Conservation (phyloP, 805 yeast genomes). For the Lipomyces orientalis region DNA sequence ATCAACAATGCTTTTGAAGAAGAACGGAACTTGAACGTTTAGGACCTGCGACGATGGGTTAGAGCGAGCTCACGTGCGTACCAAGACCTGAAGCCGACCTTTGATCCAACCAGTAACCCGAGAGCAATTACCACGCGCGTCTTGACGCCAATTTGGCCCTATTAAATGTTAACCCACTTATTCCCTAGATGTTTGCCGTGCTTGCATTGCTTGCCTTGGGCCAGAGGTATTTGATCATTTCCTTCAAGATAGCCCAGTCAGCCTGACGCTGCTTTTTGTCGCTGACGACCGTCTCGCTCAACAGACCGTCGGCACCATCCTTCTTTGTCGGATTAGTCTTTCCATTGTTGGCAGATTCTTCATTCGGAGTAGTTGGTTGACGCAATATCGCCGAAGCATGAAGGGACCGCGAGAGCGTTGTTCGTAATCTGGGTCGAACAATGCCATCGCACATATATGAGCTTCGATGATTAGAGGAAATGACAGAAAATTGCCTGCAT, state of each 20-base stretch:
- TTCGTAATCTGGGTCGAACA: background rate
- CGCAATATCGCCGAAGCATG: background rate
- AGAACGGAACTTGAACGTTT: slow-evolving; percentile 95
- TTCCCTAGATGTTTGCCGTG: background rate
- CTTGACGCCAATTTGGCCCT: slow-evolving; percentile 66
- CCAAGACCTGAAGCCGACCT: slow-evolving; percentile 43
- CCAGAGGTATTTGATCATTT: slow-evolving; percentile 76
- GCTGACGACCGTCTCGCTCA: slow-evolving; percentile 26
- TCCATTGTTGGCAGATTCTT: background rate
- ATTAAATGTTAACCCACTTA: background rate
- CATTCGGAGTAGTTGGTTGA: background rate
- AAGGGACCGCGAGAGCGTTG: background rate
- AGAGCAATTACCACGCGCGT: slow-evolving; percentile 78
- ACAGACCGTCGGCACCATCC: slow-evolving; percentile 13
- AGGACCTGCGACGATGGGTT: slow-evolving; percentile 50
- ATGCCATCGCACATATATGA: background rate
- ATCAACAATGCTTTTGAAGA: slow-evolving; percentile 86
- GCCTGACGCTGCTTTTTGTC: slow-evolving; percentile 31
- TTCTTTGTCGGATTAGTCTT: background rate
- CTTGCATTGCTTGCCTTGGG: slow-evolving; percentile 52
- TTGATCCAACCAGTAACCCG: slow-evolving; percentile 74
- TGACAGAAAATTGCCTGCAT: background rate
- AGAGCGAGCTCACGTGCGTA: background rate
- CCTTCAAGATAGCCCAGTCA: slow-evolving; percentile 57
- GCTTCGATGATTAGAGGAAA: background rate